A percentile compares a stretch with the other conserved stretches of the same genome.
Conservation (phyloP, 2,329 filamentous ascomycete genomes). For the Penicillium nordicum region DNA sequence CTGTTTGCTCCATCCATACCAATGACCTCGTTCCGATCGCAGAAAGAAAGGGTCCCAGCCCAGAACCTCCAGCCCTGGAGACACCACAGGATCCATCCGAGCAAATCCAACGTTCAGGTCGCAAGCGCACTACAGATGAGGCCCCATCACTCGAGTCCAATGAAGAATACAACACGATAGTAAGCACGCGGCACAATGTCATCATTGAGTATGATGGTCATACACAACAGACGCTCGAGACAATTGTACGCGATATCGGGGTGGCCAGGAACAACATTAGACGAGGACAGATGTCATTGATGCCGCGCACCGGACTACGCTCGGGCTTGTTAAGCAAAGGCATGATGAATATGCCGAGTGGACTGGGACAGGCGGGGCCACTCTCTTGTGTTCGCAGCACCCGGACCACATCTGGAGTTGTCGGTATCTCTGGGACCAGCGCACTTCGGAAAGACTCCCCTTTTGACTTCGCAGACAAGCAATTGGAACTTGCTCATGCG, state of each 20-base stretch:
- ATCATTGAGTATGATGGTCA: constrained; percentile 91
- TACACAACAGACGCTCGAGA: constrained; percentile 77
- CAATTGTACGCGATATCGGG: constrained; percentile 76
- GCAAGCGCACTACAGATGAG: constrained; percentile 37
- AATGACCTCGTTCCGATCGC: constrained; percentile 24
- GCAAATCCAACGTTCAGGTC: constrained; percentile 17
- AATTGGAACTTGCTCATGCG: constrained; percentile 73
- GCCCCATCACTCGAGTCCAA: constrained; percentile 32
- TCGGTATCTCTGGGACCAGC: constrained; percentile 18
- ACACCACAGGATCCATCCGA: constrained; percentile 7
- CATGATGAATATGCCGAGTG: constrained; percentile 1
- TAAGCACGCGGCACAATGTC: constrained; percentile 70
- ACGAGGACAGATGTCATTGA: constrained; percentile 66
- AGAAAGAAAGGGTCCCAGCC: constrained; percentile 13
- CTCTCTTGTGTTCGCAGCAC: constrained; percentile 27
- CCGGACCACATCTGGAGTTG: constrained; percentile 18
- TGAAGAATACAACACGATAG: constrained; percentile 45
- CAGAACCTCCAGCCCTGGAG: constrained; percentile 3
- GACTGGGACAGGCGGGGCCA: constrained; percentile 1
- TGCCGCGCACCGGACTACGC: constrained; percentile 28
- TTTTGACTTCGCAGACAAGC: constrained; percentile 73
- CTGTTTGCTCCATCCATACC: constrained; percentile 42
- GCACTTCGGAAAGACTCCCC: constrained; percentile 50
- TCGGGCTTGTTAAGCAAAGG: constrained; percentile 15
- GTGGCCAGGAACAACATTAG: constrained; percentile 77